Percentiles rank a stretch among this genome's conserved stretches.
These are phyloP conservation scores for Phytopythium chamaehyphon DNA, from an alignment of 352 stramenopile species.

Conservation along the genomic window DNA sequence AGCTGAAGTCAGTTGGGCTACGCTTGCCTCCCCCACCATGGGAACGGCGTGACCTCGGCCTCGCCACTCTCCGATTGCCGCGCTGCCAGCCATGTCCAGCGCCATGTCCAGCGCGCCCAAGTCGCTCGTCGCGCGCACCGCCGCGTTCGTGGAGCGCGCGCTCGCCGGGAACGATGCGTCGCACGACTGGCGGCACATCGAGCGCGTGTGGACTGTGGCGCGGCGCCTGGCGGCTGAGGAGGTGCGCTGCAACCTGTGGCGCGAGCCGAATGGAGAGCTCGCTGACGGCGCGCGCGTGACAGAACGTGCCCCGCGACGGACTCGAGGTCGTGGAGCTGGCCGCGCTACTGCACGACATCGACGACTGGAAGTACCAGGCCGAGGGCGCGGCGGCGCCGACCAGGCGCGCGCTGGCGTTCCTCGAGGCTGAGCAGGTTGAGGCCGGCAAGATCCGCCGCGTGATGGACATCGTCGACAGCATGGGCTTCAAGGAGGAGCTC, in stretches of 20 bases:
- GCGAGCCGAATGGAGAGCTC: no score
- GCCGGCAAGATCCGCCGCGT: conserved; percentile 54
- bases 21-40: no score
- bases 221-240: conserved; percentile 71
- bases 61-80: no score
- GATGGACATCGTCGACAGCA: conserved; percentile 78
- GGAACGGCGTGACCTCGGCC: no score
- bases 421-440: conserved; percentile 45
- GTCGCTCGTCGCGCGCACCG: conserved; percentile 62
- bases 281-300: no score
- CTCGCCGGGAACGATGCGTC: conserved; percentile 78
- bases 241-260: conserved; percentile 32
- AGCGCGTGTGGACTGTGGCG: conserved; percentile 81
- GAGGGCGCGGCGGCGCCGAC: conserved; percentile 31
- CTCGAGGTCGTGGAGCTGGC: conserved; percentile 81
- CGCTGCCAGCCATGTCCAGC: no score
- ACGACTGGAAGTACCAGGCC: conserved; percentile 88
- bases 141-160: conserved; percentile 67
- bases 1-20: no score
- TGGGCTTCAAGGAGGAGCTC: conserved; percentile 86
- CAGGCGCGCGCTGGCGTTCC: conserved; percentile 56
- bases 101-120: neutral
- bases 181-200: conserved; percentile 87
- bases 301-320: conserved; percentile 50
- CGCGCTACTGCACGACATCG: conserved; percentile 87